phyloP scores from a whole-genome alignment of 768 basidiomycete species.

The Porpolomopsis calyptriformis region DNA sequence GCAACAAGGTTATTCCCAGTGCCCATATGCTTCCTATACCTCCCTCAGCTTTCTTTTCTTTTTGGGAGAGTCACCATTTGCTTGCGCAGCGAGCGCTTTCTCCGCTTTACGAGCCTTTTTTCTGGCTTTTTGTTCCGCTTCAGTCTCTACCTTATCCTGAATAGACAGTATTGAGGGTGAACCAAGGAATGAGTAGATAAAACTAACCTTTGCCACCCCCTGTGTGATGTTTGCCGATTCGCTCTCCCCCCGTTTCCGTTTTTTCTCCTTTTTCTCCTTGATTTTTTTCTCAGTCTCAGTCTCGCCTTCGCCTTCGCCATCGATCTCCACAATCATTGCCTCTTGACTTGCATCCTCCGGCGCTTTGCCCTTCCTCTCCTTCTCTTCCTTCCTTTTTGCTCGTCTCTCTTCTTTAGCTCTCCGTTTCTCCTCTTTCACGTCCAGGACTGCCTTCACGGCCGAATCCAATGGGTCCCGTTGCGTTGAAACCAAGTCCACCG shows the following conservation, averaged over 20 bases:
- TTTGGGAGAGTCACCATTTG: slow-evolving; percentile 27
- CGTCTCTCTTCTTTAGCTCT: slow-evolving; percentile 67
- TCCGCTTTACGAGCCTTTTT: slow-evolving; percentile 73
- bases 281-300: slow-evolving; percentile 16
- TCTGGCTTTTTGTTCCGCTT: slow-evolving; percentile 72
- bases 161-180: neutral
- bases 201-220: slow-evolving; percentile 33
- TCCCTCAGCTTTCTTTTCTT: slow-evolving; percentile 56
- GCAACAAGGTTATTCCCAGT: too few species aligned
- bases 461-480: slow-evolving; percentile 72
- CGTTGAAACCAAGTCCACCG: slow-evolving; percentile 72
- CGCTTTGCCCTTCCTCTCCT: slow-evolving; percentile 24
- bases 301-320: slow-evolving; percentile 12
- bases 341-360: too few species aligned
- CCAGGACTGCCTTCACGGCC: slow-evolving; percentile 63
- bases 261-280: slow-evolving; percentile 16
- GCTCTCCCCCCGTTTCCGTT: slow-evolving; percentile 44
- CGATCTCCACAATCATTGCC: slow-evolving; percentile 18
- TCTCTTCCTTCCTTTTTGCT: slow-evolving; percentile 58
- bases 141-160: slow-evolving; percentile 46
- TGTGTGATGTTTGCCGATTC: slow-evolving; percentile 32
- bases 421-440: slow-evolving; percentile 83
- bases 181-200: slow-evolving; percentile 8
- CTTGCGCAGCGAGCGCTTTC: slow-evolving; percentile 47
- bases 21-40: slow-evolving; percentile 15